Conservation (phyloP, 495 filamentous ascomycete genomes). For the Penicillium manginii region DNA sequence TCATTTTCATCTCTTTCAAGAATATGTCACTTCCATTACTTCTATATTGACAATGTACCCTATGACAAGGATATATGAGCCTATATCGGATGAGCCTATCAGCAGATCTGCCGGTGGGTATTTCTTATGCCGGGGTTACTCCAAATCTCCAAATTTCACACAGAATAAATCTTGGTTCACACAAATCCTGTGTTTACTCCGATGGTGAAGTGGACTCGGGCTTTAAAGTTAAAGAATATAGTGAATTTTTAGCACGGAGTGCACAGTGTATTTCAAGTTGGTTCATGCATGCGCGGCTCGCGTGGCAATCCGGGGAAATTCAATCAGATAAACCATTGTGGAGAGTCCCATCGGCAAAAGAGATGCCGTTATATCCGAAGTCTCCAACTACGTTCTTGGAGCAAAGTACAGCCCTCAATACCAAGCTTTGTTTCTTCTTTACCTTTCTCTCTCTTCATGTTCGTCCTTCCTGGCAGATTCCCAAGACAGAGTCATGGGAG, state of each 20-base stretch:
- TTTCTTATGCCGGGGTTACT: constrained; percentile 8
- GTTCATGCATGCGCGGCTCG: background rate
- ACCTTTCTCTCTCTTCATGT: background rate
- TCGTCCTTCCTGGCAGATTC: background rate
- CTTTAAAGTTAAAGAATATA: no score
- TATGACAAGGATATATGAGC: no score
- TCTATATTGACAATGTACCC: no score
- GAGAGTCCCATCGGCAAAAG: background rate
- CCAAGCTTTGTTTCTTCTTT: background rate
- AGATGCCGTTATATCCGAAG: background rate
- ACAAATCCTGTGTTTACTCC: no score
- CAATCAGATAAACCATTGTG: constrained; percentile 7
- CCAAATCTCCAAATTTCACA: background rate
- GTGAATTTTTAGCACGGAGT: background rate
- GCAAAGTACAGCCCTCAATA: background rate
- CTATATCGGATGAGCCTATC: background rate
- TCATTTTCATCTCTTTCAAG: no score
- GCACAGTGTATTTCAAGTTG: no score
- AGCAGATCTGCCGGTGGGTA: constrained; percentile 17
- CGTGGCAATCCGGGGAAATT: constrained; percentile 6
- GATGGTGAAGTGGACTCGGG: no score
- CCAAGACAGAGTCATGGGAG: constrained; percentile 1
- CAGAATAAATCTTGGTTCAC: background rate
- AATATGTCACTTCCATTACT: no score
- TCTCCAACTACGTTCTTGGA: background rate